Evolutionary conservation across 2,329 filamentous ascomycete genomes (phyloP), one percentile per base, ranked within the genome.

Genomic region (Colletotrichum musae): DNA sequence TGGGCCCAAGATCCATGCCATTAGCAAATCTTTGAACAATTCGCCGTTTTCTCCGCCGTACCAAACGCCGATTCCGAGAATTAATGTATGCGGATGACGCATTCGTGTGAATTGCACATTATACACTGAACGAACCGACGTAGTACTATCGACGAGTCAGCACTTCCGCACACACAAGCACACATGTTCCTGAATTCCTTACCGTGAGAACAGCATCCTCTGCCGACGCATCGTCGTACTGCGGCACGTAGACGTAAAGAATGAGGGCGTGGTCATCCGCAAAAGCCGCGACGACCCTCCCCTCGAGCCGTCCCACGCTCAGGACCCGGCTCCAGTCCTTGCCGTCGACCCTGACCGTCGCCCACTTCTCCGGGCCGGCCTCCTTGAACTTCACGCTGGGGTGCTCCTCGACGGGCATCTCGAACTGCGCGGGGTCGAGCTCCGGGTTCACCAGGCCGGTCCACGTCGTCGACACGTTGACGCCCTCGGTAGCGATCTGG

Each of bases 301-400:
- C 95, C 74, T 96, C 95, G 36, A 98, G 83, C 58, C 95, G 87
- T 1, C 95, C 95, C 13, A 98, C 95, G 79, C 94, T 97, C 73
- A 99, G 85, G n/a, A 98, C 95, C 73, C 89, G 90, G 39, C 94
- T 94, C 95, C 96, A 98, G 78, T 99, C 96, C 78, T 91, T 92
- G 41, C 94, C 96, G 81, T 98, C 96, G 26, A 98, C 94, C 61
- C 93, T 87, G 43, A 98, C 95, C 26, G 89, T 94, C 1, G 94
- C 94, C 94, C 95, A 98, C 53, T 90, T 91, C 70, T 94, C 91
- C 15, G 94, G 93, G 15, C 93, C 93, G 21, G 89, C 91, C 61
- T 91, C 88, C 73, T 89, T 90, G 86, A 97, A 95, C 68, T 85
- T 87, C 59, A 94, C 94, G 78, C 92, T 95, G 0, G 95, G 94